Base-by-base conservation (phyloP, 108 stramenopile species). In the Mayamaea pseudoterrestris region DNA sequence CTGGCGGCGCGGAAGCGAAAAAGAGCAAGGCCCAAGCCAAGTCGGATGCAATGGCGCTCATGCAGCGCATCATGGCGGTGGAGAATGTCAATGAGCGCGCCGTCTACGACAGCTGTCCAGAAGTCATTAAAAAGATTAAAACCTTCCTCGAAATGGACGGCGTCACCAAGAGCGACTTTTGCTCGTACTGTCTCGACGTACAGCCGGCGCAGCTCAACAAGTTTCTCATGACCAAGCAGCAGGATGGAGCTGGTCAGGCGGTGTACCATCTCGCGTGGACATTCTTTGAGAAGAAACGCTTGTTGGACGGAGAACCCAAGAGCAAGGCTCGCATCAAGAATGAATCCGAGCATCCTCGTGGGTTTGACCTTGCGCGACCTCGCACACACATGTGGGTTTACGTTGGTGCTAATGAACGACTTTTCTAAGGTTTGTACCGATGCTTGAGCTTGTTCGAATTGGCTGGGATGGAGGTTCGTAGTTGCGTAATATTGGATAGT, bases 261-360 rank as follows among this genome's bases (percentile, higher is more conserved):
- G 51, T 60, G 0, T 69, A 63, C 51, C 41, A 39, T 17, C n/a
- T 8, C 4, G 68, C 44, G 1, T 69, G 50, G 14, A 46, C 47
- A 21, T 69, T 69, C 53, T 59, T 69, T 50, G 68, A 69, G 31
- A 69, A 69, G 41, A 40, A 53, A 39, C 52, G 68, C 35, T 45
- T 66, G 5, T 32, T 55, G 41, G 54, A 66, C 27, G 59, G 58
- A 18, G 39, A 59, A 45, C 27, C 40, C 22, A 69, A 69, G 58
- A 48, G 34, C 29, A 35, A 12, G 6, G 46, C 48, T 8, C 58
- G 68, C 39, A 25, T 31, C 27, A 63, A 43, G 34, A 58, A 60
- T 55, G 62, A 69, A 50, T 20, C 27, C 5, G 37, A 59, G 35
- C 11, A 51, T n/a, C n/a, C n/a, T n/a, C n/a, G n/a, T n/a, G n/a